phyloP scores from a whole-genome alignment of 257 asterid genomes.

The Cruciata laevipes region DNA sequence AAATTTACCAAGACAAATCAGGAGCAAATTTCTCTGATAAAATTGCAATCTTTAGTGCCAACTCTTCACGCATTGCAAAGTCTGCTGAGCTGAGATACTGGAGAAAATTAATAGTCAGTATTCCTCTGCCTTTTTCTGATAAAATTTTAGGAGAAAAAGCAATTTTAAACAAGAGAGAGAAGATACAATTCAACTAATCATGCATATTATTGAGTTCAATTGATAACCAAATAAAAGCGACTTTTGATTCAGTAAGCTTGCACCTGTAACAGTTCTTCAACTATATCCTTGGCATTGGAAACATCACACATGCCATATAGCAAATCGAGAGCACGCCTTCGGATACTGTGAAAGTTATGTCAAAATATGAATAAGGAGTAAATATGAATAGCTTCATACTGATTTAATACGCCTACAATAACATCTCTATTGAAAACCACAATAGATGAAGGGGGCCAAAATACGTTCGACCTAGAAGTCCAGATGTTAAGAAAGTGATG shows the following conservation, averaged over 20 bases:
- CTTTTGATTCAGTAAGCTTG: conserved; percentile 9
- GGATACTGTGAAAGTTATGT: conserved; percentile 43
- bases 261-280: conserved; percentile 93
- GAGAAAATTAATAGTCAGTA: conserved; percentile 22
- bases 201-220: neutral
- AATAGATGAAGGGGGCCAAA: neutral
- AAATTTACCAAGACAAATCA: conserved; percentile 81
- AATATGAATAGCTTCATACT: neutral
- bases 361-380: neutral
- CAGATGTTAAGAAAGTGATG: conserved; percentile 2
- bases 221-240: neutral
- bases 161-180: neutral
- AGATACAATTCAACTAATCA: neutral
- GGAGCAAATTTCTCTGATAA: conserved; percentile 97
- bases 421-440: neutral
- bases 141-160: neutral
- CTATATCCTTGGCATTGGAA: conserved; percentile 95
- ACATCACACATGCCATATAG: conserved; percentile 97
- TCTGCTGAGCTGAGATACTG: conserved; percentile 89
- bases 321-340: conserved; percentile 96
- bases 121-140: conserved; percentile 11
- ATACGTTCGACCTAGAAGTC: neutral
- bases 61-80: conserved; percentile 53
- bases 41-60: conserved; percentile 85
- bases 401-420: neutral